Percentiles rank a stretch among this genome's conserved stretches.
These are phyloP conservation scores for Fulvia fulva DNA, from an alignment of 2,329 filamentous ascomycete species.

Conservation along the genomic window DNA sequence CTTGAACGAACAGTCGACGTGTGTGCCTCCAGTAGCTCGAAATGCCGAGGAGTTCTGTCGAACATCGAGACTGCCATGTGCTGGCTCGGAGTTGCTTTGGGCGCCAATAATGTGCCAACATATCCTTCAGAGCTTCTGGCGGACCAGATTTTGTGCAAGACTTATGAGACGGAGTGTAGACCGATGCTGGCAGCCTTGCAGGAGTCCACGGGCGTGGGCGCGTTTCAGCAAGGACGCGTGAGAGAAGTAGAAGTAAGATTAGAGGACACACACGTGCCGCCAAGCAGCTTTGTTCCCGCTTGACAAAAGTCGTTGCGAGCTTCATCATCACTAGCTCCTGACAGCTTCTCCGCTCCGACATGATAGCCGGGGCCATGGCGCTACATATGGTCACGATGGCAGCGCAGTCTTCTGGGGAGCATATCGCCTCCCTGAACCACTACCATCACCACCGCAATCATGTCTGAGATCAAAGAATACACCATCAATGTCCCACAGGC, in stretches of 20 bases:
- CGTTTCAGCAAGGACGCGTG: neutral
- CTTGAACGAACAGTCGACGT: too few relatives aligned
- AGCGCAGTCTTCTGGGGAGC: neutral
- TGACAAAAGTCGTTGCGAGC: too few relatives aligned
- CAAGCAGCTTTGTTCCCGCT: too few relatives aligned
- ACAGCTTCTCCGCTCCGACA: neutral
- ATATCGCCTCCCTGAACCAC: neutral
- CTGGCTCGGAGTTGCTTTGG: too few relatives aligned
- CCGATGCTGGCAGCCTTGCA: neutral
- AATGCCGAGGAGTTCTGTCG: too few relatives aligned
- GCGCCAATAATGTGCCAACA: too few relatives aligned
- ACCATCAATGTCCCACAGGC: conserved; percentile 14
- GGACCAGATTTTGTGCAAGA: neutral
- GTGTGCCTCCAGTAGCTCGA: too few relatives aligned
- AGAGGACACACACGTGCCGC: too few relatives aligned
- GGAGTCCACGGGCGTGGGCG: neutral
- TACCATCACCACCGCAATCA: neutral
- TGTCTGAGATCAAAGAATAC: conserved; percentile 15
- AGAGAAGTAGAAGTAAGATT: neutral
- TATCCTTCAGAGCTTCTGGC: neutral
- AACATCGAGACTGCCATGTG: too few relatives aligned
- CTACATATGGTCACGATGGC: neutral
- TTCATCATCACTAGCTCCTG: neutral
- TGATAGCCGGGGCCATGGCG: neutral
- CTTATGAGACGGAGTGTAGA: neutral